Base-by-base conservation (phyloP, 2,329 filamentous ascomycete genomes). In the Aspergillus fumigatiaffinis region DNA sequence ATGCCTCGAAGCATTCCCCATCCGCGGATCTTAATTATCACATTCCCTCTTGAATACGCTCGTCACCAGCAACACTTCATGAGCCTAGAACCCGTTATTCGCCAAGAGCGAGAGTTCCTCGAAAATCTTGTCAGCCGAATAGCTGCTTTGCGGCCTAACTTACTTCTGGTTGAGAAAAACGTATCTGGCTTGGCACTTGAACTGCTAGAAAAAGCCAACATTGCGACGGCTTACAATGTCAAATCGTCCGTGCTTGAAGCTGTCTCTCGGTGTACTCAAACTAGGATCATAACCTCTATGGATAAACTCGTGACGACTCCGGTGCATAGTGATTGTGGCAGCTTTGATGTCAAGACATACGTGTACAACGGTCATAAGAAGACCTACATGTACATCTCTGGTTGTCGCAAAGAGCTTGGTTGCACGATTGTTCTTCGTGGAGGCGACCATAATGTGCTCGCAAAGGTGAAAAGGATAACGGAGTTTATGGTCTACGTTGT, bases 401-500 rank as follows among this genome's bases (percentile, higher is more conserved):
- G 93, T 2, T 97, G 92, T 66, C 86, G 89, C 8, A 91, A 90
- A 61, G 89, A 95, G 58, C 84, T 99, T 2, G 95, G 94, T 0
- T 97, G 94, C 70, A 99, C 94, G 0, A 96, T 99, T 65, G 91
- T 92, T 12, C 79, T 99, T 23, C 87, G 94, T 49, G 94, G 94
- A 1, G 90, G 89, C 3, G 86, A 89, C 58, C 87, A 86, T 29
- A 78, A 84, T 50, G 80, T 86, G 0, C 81, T 99, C 20, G 80
- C 86, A 1, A 90, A 87, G 65, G 86, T 99, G 73, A 99, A 99
- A 76, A 85, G 87, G 53, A 94, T 99, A 63, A 94, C 93, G 10
- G 94, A 99, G 71, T 97, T 99, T 70, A 97, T 99, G 93, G 89
- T 95, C 41, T 99, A 97, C 66, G 95, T 99, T 21, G 92, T 97